These are phyloP conservation scores for Daldinia vernicosa DNA, from an alignment of 495 filamentous ascomycete species.

Conservation along the genomic window DNA sequence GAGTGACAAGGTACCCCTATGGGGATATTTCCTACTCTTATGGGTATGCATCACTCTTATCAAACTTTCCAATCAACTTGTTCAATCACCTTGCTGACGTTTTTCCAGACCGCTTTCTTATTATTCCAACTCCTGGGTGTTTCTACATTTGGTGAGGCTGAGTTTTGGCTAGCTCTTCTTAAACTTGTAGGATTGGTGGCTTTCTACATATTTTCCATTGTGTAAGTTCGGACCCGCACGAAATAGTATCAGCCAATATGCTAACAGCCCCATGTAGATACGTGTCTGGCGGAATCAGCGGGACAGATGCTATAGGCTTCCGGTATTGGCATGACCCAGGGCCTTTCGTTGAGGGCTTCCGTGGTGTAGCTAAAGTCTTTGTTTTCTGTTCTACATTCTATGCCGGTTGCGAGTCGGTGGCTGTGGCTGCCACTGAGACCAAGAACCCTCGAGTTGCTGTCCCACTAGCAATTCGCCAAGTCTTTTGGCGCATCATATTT, in stretches of 20 bases:
- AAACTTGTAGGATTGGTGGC: conserved; percentile 75
- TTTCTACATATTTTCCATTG: conserved; percentile 74
- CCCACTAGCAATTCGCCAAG: conserved; percentile 75
- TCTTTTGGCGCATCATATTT: conserved; percentile 78
- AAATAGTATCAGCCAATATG: neutral
- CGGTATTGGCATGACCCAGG: conserved; percentile 75
- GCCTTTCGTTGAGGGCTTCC: conserved; percentile 72
- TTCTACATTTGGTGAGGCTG: conserved; percentile 67
- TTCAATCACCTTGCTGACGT: conserved; percentile 24
- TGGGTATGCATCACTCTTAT: conserved; percentile 58
- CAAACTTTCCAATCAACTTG: neutral
- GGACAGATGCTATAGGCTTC: conserved; percentile 62
- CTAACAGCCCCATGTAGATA: conserved; percentile 54
- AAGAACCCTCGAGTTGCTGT: conserved; percentile 75
- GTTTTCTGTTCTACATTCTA: conserved; percentile 77
- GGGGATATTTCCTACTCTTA: conserved; percentile 71
- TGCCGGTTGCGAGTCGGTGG: conserved; percentile 77
- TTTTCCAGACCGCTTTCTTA: conserved; percentile 51
- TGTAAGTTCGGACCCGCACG: conserved; percentile 46
- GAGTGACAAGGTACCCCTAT: conserved; percentile 59
- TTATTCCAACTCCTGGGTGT: conserved; percentile 59
- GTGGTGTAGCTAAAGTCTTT: conserved; percentile 65
- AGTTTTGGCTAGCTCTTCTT: conserved; percentile 69
- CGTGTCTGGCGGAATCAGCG: conserved; percentile 59
- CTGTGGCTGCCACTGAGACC: conserved; percentile 78